Percentiles rank a stretch among this genome's conserved stretches.
Evolutionary conservation across 192 early-diverging fungal species (phyloP).

Genomic region (Spizellomyces sp.): DNA sequence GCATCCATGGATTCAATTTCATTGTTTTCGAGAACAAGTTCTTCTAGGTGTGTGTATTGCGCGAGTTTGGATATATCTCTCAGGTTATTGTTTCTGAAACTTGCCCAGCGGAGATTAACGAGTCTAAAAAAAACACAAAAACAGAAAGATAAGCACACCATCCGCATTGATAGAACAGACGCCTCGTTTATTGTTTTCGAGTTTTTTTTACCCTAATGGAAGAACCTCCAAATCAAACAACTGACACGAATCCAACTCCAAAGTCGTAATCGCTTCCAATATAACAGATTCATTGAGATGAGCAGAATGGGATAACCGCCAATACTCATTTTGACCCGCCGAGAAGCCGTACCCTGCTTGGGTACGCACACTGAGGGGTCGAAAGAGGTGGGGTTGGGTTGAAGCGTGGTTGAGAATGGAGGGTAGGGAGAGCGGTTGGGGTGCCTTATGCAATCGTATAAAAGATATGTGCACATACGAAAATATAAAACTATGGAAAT

Average conservation of each 20-base stretch:
- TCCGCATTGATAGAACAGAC: too few species aligned
- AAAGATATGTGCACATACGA: too few species aligned
- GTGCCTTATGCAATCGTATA: too few species aligned
- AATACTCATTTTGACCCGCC: conserved; percentile 49
- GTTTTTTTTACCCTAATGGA: conserved; percentile 29
- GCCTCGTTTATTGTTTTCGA: too few species aligned
- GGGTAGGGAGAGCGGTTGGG: not conserved
- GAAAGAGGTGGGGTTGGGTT: conserved; percentile 53
- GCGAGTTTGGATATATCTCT: conserved; percentile 47
- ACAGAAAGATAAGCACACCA: too few species aligned
- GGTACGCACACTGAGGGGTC: conserved; percentile 54
- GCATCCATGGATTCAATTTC: conserved; percentile 54
- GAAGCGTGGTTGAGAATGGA: conserved; percentile 38
- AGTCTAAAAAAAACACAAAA: conserved; percentile 12
- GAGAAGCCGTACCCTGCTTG: conserved; percentile 52
- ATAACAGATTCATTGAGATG: conserved; percentile 19
- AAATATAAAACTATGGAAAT: not conserved
- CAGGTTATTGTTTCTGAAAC: conserved; percentile 59
- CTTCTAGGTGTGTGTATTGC: conserved; percentile 46
- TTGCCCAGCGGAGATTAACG: conserved; percentile 55
- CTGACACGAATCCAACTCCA: conserved; percentile 56
- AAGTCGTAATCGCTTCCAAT: conserved; percentile 49
- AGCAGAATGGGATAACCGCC: conserved; percentile 33
- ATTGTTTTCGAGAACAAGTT: conserved; percentile 59
- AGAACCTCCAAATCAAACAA: conserved; percentile 47